Percentiles rank a stretch among this genome's conserved stretches.
Conservation (phyloP, 2,329 filamentous ascomycete genomes). For the Ophiostoma ulmi region DNA sequence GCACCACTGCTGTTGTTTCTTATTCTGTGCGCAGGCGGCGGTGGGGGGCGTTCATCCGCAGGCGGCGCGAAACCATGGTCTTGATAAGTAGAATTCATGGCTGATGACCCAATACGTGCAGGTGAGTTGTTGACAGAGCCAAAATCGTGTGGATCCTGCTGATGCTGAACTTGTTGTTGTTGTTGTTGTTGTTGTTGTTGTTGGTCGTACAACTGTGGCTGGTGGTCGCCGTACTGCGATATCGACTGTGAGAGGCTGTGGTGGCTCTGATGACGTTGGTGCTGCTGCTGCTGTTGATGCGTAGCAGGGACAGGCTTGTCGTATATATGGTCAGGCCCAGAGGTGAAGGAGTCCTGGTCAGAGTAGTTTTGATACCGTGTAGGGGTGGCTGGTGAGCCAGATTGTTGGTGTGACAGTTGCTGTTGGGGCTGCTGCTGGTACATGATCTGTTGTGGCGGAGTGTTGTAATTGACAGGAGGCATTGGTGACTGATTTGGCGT, state of each 20-base stretch:
- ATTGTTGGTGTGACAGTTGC: constrained; percentile 4
- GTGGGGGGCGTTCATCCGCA: constrained; percentile 46
- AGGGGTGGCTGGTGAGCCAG: background rate
- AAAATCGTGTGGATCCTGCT: constrained; percentile 37
- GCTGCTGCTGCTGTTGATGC: constrained; percentile 19
- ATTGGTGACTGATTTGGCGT: constrained; percentile 42
- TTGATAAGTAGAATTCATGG: constrained; percentile 3
- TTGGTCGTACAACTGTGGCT: constrained; percentile 16
- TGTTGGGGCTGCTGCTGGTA: constrained; percentile 18
- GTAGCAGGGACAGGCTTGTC: constrained; percentile 41
- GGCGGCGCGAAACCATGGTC: constrained; percentile 19
- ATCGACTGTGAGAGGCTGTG: constrained; percentile 20
- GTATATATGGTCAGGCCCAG: constrained; percentile 41
- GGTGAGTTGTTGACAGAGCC: constrained; percentile 12
- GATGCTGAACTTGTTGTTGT: constrained; percentile 32
- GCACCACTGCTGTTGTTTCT: constrained; percentile 43
- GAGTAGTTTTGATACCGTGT: constrained; percentile 20
- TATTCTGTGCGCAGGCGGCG: constrained; percentile 51
- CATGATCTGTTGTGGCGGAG: constrained; percentile 15
- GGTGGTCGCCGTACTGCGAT: background rate
- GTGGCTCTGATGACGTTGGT: constrained; percentile 13
- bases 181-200: constrained; percentile 10
- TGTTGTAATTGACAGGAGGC: constrained; percentile 18
- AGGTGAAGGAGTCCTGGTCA: constrained; percentile 19
- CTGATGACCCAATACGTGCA: background rate